Percentiles rank a stretch among this genome's conserved stretches.
phyloP scores from a whole-genome alignment of 2,329 filamentous ascomycete species.

The Metarhizium robertsii region DNA sequence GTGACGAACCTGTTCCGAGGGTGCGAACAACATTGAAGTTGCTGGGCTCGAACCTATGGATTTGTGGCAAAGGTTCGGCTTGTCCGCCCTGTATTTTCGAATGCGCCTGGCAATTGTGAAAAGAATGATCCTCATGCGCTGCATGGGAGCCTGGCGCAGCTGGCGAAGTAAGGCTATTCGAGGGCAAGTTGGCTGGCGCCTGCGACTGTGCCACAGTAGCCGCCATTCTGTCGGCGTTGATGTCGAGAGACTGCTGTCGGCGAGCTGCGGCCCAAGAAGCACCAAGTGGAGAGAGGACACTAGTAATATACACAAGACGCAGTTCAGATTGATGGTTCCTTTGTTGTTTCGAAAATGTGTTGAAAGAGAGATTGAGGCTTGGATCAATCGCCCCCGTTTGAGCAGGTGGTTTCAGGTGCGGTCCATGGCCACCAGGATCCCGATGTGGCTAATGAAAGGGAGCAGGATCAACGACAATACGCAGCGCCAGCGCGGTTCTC shows the following conservation, averaged over 20 bases:
- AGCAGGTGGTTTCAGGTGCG: constrained; percentile 6
- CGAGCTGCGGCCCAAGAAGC: background rate
- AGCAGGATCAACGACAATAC: background rate
- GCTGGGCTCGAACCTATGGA: constrained; percentile 21
- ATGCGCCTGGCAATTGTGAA: background rate
- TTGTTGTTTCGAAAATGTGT: background rate
- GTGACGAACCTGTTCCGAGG: constrained; percentile 57
- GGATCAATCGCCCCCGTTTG: background rate
- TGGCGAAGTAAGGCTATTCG: constrained; percentile 8
- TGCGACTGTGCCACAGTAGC: constrained; percentile 24
- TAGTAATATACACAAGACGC: background rate
- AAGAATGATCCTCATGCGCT: background rate
- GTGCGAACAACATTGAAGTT: constrained; percentile 70
- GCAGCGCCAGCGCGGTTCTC: background rate
- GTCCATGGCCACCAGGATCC: constrained; percentile 2
- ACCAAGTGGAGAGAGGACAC: background rate
- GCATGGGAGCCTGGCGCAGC: constrained; percentile 7
- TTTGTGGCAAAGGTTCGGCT: constrained; percentile 15
- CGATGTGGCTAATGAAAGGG: constrained; percentile 1
- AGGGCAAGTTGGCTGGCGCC: constrained; percentile 9
- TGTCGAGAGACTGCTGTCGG: background rate
- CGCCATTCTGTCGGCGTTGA: constrained; percentile 13
- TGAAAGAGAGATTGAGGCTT: background rate
- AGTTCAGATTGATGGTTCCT: background rate
- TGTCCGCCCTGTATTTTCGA: background rate